Percentiles rank a stretch among this genome's conserved stretches.
Conservation (phyloP, 768 basidiomycete genomes). For the Lanmaoa rubissima region DNA sequence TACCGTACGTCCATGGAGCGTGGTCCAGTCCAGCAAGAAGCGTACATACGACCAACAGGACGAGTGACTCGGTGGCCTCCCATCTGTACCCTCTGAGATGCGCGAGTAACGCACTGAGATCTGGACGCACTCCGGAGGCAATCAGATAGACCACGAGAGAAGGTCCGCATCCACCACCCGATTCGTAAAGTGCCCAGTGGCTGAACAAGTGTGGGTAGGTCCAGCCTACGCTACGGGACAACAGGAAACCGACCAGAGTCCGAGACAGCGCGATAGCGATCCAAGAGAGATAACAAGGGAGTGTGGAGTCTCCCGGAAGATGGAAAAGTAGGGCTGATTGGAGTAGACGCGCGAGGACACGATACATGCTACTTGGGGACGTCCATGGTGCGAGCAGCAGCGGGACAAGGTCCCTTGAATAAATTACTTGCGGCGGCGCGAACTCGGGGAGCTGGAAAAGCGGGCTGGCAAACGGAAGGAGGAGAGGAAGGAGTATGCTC, state of each 20-base stretch:
- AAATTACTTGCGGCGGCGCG: constrained; percentile 38
- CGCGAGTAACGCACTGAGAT: background rate
- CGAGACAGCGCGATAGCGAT: constrained; percentile 18
- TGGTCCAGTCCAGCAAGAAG: constrained; percentile 30
- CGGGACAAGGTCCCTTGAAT: constrained; percentile 32
- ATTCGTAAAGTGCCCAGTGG: constrained; percentile 41
- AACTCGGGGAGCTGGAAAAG: constrained; percentile 28
- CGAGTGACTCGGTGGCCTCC: constrained; percentile 16
- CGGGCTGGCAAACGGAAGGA: constrained; percentile 5
- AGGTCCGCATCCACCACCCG: constrained; percentile 38
- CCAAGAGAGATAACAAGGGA: constrained; percentile 24
- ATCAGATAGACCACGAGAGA: constrained; percentile 26
- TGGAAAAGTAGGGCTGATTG: constrained; percentile 17
- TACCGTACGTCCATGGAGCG: constrained; percentile 40
- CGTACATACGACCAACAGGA: constrained; percentile 7
- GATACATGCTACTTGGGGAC: constrained; percentile 20
- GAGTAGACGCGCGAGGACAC: constrained; percentile 22
- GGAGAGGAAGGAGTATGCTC: constrained; percentile 13
- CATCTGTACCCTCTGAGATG: constrained; percentile 11
- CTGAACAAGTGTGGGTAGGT: constrained; percentile 37
- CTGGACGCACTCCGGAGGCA: constrained; percentile 16
- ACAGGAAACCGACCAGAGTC: constrained; percentile 20
- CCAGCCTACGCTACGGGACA: constrained; percentile 36
- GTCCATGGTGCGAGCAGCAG: constrained; percentile 40
- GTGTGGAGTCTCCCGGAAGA: constrained; percentile 3